A percentile compares a stretch with the other conserved stretches of the same genome.
Evolutionary conservation across 2,329 filamentous ascomycete genomes (phyloP).

Genomic region (Saccharata proteae): DNA sequence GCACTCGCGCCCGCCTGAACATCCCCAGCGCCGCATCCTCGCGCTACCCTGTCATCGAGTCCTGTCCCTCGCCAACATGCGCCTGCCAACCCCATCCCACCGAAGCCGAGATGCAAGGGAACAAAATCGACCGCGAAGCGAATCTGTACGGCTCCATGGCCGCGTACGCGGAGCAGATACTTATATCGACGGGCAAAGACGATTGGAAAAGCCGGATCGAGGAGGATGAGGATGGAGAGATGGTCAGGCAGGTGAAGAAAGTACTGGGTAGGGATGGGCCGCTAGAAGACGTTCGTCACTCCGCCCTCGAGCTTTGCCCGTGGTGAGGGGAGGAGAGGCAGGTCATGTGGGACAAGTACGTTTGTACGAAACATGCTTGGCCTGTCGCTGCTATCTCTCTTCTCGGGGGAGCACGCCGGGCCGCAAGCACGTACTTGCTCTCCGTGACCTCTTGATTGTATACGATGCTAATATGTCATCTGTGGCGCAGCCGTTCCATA

Average conservation of each 20-base stretch:
- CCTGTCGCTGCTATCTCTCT: background rate
- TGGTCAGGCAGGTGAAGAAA: slow-evolving; percentile 60
- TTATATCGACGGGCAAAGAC: slow-evolving; percentile 67
- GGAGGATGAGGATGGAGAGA: slow-evolving; percentile 43
- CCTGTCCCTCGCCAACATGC: slow-evolving; percentile 68
- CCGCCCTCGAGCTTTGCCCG: slow-evolving; percentile 4
- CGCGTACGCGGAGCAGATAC: slow-evolving; percentile 66
- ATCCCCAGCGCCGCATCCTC: slow-evolving; percentile 13
- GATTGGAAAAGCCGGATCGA: slow-evolving; percentile 81
- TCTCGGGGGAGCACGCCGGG: too few relatives aligned
- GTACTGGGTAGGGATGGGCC: slow-evolving; percentile 30
- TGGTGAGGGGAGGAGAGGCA: background rate
- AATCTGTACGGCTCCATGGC: slow-evolving; percentile 66
- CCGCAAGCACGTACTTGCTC: too few relatives aligned
- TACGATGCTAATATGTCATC: background rate
- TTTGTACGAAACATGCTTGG: too few relatives aligned
- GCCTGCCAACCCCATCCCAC: slow-evolving; percentile 53
- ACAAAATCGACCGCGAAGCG: slow-evolving; percentile 62
- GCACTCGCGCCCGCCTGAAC: slow-evolving; percentile 11
- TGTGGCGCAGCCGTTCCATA: slow-evolving; percentile 60
- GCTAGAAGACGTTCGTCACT: slow-evolving; percentile 32
- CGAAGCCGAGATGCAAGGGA: slow-evolving; percentile 29
- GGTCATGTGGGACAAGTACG: too few relatives aligned
- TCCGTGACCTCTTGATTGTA: background rate
- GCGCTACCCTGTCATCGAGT: slow-evolving; percentile 33